A percentile compares a stretch with the other conserved stretches of the same genome.
Conservation (phyloP, 441 rosid genomes). For the Populus trichocarpa region DNA sequence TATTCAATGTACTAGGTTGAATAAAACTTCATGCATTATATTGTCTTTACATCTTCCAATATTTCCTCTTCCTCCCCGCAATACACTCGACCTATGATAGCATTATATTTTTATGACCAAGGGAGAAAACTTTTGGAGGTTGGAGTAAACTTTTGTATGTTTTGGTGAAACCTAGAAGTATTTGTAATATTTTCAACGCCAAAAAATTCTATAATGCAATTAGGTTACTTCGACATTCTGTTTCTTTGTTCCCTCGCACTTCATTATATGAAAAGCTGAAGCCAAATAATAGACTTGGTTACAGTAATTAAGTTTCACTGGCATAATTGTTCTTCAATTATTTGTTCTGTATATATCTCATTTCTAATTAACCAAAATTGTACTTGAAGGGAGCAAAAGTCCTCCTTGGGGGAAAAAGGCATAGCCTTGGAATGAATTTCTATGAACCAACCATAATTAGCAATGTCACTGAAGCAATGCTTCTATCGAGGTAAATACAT, state of each 20-base stretch:
- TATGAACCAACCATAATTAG: constrained; percentile 90
- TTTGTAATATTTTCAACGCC: background rate
- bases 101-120: background rate
- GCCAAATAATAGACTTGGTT: background rate
- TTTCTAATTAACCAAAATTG: constrained; percentile 19
- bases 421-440: constrained; percentile 87
- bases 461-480: constrained; percentile 65
- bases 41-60: no score
- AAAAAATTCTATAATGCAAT: background rate
- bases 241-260: background rate
- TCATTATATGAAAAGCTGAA: background rate
- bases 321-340: background rate
- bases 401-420: constrained; percentile 90
- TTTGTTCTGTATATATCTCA: no score
- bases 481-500: constrained; percentile 60
- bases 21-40: background rate
- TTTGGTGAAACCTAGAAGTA: background rate
- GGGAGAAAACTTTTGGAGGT: background rate
- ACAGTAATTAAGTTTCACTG: background rate
- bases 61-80: background rate
- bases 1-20: background rate
- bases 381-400: constrained; percentile 85
- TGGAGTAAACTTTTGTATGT: background rate
- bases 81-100: background rate
- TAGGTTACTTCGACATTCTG: background rate